Base-by-base conservation (phyloP, 139 green algal genomes). In the Chlorella sorokiniana region DNA sequence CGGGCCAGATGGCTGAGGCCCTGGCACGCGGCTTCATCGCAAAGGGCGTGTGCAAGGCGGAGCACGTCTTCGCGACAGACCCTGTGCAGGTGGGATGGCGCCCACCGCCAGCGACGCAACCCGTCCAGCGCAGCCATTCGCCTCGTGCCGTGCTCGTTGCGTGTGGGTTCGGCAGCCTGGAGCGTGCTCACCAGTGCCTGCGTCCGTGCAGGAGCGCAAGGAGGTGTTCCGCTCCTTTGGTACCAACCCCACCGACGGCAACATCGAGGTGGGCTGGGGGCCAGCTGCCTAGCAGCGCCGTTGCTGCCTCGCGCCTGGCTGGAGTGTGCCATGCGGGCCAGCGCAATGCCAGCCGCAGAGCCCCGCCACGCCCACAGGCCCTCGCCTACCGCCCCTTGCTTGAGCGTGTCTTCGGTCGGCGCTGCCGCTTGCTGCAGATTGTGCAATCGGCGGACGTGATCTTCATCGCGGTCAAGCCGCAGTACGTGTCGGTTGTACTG, bases 401-500 rank as follows among this genome's bases (percentile, higher is more conserved):
- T n/a, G n/a, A n/a, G n/a, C n/a, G n/a, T n/a, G n/a, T n/a, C n/a
- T n/a, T n/a, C n/a, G n/a, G n/a, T n/a, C n/a, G n/a, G n/a, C n/a
- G n/a, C n/a, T n/a, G n/a, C n/a, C n/a, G n/a, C n/a, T n/a, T n/a
- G n/a, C n/a, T 29, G 71, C 59, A 81, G 61, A 90, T 98, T 1
- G 92, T 90, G 6, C 69, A 90, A 69, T 89, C 92, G 48, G 75
- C 59, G 11, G 94, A 98, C 65, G 87, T 98, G 3, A 69, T 98
- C 14, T 97, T 99, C 86, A 83, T 99, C 8, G 93, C 94, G 3
- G 94, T 98, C 9, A 99, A 99, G 91, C 96, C 96, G 3, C 90
- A 98, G 83, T 91, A 95, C 75, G 93, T 98, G 25, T 75, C 78
- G 0, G 37, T 70, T 0, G 94, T 98, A 10, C 83, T 98, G 51